Evolutionary conservation across 1,139 yeast genomes (phyloP).

Genomic region (Kluyveromyces sp.): DNA sequence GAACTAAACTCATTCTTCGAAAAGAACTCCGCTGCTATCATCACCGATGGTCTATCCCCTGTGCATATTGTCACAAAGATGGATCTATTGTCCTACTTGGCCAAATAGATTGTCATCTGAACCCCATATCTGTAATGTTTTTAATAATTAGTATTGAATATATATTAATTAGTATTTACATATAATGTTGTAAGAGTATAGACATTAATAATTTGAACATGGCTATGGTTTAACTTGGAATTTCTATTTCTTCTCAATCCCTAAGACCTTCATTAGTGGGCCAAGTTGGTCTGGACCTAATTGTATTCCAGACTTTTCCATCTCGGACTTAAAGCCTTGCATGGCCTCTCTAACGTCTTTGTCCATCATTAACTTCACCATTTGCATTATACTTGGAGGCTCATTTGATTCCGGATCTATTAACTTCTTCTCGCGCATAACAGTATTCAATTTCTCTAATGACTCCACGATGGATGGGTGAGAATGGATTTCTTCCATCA

Average conservation of each 20-base stretch:
- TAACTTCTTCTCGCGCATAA: constrained; percentile 18
- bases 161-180: not conserved
- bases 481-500: constrained; percentile 21
- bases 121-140: not conserved
- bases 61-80: constrained; percentile 84
- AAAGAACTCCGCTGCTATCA: constrained; percentile 78
- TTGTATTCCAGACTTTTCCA: constrained; percentile 20
- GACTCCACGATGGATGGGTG: constrained; percentile 19
- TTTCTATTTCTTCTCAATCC: constrained; percentile 16
- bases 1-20: constrained; percentile 77
- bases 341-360: constrained; percentile 22
- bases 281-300: constrained; percentile 23
- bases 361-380: constrained; percentile 23
- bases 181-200: not conserved
- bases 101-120: constrained; percentile 10
- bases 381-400: constrained; percentile 19
- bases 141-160: not conserved
- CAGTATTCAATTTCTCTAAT: constrained; percentile 15
- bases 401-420: constrained; percentile 14
- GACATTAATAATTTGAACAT: not conserved
- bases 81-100: constrained; percentile 61
- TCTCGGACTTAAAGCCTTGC: constrained; percentile 19
- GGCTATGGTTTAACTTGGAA: no score
- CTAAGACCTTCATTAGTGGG: constrained; percentile 24
- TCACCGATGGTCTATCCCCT: constrained; percentile 71